These are phyloP conservation scores for Huntiella decipiens DNA, from an alignment of 2,329 filamentous ascomycete species.

Conservation along the genomic window DNA sequence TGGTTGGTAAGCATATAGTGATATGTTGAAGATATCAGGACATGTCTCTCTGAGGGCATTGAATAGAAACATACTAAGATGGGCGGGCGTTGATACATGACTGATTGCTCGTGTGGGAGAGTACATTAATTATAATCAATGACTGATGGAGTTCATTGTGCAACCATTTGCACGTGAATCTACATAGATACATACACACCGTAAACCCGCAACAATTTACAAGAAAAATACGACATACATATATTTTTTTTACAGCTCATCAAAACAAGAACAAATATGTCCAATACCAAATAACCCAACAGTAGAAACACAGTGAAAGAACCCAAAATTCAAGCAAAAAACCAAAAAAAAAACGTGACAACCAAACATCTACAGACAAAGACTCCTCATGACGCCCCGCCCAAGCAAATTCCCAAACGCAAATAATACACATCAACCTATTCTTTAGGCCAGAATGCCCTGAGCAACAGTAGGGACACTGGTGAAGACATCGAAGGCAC, in stretches of 20 bases:
- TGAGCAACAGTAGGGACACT: conserved; percentile 29
- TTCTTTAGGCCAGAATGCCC: conserved; percentile 20
- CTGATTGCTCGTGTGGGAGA: too few relatives aligned
- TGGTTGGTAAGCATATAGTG: not conserved
- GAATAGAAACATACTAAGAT: not conserved
- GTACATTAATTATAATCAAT: too few relatives aligned
- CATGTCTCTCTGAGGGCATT: not conserved
- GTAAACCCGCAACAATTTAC: too few relatives aligned
- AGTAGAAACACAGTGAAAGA: too few relatives aligned
- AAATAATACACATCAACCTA: not conserved
- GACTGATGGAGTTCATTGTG: too few relatives aligned
- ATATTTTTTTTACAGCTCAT: too few relatives aligned
- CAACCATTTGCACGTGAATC: too few relatives aligned
- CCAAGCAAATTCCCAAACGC: not conserved
- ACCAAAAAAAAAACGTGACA: not conserved
- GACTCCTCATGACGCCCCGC: not conserved
- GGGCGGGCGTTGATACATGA: too few relatives aligned
- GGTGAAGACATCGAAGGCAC: conserved; percentile 73
- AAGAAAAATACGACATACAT: too few relatives aligned
- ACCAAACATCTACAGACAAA: not conserved
- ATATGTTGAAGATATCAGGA: not conserved
- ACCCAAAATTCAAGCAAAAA: not conserved
- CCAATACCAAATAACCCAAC: too few relatives aligned
- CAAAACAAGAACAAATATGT: too few relatives aligned
- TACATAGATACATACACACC: too few relatives aligned